Conservation (phyloP, 495 filamentous ascomycete genomes). For the Stereocaulon alpinum region DNA sequence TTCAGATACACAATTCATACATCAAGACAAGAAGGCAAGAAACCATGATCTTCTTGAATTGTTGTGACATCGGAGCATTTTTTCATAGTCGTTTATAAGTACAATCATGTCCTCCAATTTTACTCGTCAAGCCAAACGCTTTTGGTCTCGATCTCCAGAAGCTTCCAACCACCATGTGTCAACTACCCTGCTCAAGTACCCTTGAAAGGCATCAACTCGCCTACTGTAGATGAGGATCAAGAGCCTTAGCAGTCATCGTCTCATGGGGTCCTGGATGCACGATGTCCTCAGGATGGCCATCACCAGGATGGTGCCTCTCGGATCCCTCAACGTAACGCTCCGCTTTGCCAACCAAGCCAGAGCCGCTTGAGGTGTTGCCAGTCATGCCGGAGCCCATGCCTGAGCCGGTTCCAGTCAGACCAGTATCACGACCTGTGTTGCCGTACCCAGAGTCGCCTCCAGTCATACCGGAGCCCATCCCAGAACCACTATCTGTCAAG, state of each 20-base stretch:
- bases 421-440: not conserved
- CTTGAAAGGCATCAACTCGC: too few relatives aligned
- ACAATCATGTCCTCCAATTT: not conserved
- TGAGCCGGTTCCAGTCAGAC: not conserved
- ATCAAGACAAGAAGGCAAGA: too few relatives aligned
- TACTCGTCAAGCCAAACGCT: not conserved
- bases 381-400: constrained; percentile 4
- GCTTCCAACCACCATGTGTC: not conserved
- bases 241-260: constrained; percentile 20
- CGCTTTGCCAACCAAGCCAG: constrained; percentile 27
- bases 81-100: not conserved
- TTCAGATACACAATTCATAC: not conserved
- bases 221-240: constrained; percentile 27
- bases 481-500: not conserved
- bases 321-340: constrained; percentile 39
- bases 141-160: not conserved
- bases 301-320: constrained; percentile 30
- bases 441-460: not conserved
- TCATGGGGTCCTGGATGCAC: constrained; percentile 21
- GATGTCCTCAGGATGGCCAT: constrained; percentile 20
- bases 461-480: not conserved
- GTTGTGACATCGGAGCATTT: too few relatives aligned
- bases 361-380: not conserved
- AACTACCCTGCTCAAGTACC: not conserved
- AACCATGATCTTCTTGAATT: too few relatives aligned